Evolutionary conservation across 139 green algal genomes (phyloP), one percentile per base, ranked within the genome.

Genomic region (Dunaliella primolecta): DNA sequence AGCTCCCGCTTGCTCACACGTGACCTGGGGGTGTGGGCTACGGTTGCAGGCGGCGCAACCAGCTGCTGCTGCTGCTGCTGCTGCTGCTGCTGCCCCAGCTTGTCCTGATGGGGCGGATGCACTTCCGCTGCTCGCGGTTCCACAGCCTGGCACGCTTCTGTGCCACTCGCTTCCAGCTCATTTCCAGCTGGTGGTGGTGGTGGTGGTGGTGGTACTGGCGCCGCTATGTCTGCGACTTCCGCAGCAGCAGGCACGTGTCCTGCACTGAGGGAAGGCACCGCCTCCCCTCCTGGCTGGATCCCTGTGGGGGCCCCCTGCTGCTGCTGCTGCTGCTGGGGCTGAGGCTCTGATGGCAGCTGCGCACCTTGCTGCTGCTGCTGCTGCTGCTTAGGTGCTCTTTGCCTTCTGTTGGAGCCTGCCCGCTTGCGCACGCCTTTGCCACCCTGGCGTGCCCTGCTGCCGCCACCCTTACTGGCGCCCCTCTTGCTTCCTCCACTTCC

Each of bases 221-320:
- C n/a, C n/a, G n/a, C n/a, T n/a, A n/a, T n/a, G n/a, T n/a, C n/a
- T n/a, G n/a, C n/a, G n/a, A n/a, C n/a, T n/a, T n/a, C n/a, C n/a
- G n/a, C n/a, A n/a, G n/a, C n/a, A n/a, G n/a, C n/a, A n/a, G n/a
- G n/a, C n/a, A n/a, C n/a, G n/a, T n/a, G n/a, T n/a, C n/a, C n/a
- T n/a, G n/a, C n/a, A n/a, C n/a, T n/a, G n/a, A n/a, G n/a, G n/a
- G n/a, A n/a, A n/a, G n/a, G n/a, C n/a, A n/a, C n/a, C n/a, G n/a
- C n/a, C n/a, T n/a, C n/a, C n/a, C n/a, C n/a, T n/a, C n/a, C n/a
- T n/a, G n/a, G n/a, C n/a, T n/a, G n/a, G n/a, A n/a, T n/a, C n/a
- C n/a, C n/a, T n/a, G 30, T 83, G 32, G 3, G 80, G n/a, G 33
- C n/a, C 71, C 29, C 31, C 31, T 81, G 78, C 71, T 87, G 84